Conservation (phyloP, 345 rosid species). For the Murraya koenigii region DNA sequence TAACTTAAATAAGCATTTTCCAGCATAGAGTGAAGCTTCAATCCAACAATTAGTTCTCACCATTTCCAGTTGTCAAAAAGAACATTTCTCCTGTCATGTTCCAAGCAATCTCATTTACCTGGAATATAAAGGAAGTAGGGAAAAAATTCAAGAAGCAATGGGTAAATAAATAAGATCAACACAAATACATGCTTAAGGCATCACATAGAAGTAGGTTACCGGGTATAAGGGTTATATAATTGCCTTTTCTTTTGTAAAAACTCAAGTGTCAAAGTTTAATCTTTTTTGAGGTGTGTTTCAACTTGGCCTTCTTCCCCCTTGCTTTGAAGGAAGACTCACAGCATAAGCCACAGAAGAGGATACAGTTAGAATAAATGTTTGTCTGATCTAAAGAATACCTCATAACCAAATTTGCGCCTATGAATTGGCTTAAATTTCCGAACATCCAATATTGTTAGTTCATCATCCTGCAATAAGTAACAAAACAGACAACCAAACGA, state of each 20-base stretch:
- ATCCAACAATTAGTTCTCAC: slow-evolving; percentile 36
- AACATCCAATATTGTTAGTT: slow-evolving; percentile 91
- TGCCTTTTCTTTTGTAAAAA: not conserved
- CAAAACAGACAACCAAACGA: slow-evolving; percentile 11
- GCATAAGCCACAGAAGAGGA: not conserved
- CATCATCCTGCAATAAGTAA: slow-evolving; percentile 70
- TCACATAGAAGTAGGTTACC: not conserved
- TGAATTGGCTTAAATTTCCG: slow-evolving; percentile 93
- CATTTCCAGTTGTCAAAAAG: slow-evolving; percentile 95
- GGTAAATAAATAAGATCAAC: not conserved
- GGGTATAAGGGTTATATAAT: not conserved
- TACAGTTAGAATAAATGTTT: not conserved
- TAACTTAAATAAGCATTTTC: not conserved
- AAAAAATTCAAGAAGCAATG: not conserved
- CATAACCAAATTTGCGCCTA: slow-evolving; percentile 81
- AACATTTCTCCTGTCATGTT: slow-evolving; percentile 90
- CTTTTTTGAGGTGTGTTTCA: not conserved
- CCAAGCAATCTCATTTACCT: slow-evolving; percentile 99
- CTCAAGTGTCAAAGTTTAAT: not conserved
- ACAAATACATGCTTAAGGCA: not conserved
- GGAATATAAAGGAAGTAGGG: slow-evolving; percentile 12
- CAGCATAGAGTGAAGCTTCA: slow-evolving; percentile 6
- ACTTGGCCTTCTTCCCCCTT: not conserved
- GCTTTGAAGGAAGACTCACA: not conserved
- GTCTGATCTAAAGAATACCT: slow-evolving; percentile 45